Percentiles rank a stretch among this genome's conserved stretches.
Evolutionary conservation across 176 grass and related monocot species (phyloP).

Genomic region (Guadua angustifolia): DNA sequence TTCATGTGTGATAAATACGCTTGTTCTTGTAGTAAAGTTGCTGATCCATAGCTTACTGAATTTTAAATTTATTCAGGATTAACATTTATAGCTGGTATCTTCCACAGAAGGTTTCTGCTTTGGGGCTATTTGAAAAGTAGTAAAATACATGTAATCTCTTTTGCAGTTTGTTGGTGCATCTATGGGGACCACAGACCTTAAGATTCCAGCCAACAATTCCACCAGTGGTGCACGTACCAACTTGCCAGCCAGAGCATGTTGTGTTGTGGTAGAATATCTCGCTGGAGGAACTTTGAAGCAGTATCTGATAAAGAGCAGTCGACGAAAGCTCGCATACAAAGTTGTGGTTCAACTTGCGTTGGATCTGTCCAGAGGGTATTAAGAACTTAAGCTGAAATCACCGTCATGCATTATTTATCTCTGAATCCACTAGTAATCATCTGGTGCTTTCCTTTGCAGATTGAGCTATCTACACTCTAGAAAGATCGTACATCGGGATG

Average conservation of each 20-base stretch:
- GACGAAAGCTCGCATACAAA: conserved; percentile 82
- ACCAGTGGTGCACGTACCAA: conserved; percentile 50
- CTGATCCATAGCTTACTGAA: conserved; percentile 15
- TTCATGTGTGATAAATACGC: conserved; percentile 30
- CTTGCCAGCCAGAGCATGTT: conserved; percentile 78
- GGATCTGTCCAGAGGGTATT: conserved; percentile 93
- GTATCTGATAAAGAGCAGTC: conserved; percentile 72
- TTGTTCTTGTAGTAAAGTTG: conserved; percentile 22
- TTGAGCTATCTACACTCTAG: conserved; percentile 78
- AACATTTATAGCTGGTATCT: conserved; percentile 13
- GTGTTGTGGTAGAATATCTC: conserved; percentile 91
- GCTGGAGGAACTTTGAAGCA: conserved; percentile 89
- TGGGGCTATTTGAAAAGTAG: conserved; percentile 19
- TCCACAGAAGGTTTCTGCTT: not conserved
- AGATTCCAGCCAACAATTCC: conserved; percentile 64
- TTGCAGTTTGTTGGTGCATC: conserved; percentile 93
- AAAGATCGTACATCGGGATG: conserved; percentile 75
- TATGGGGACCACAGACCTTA: conserved; percentile 83
- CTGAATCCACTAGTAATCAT: conserved; percentile 1
- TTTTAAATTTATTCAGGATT: not conserved
- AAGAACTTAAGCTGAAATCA: conserved; percentile 15
- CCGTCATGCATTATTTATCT: conserved; percentile 15
- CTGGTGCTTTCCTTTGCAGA: conserved; percentile 43
- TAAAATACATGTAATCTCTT: conserved; percentile 27
- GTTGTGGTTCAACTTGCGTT: conserved; percentile 84